phyloP scores from a whole-genome alignment of 179 eudicot genomes.

The Sideroxylon spinosum region DNA sequence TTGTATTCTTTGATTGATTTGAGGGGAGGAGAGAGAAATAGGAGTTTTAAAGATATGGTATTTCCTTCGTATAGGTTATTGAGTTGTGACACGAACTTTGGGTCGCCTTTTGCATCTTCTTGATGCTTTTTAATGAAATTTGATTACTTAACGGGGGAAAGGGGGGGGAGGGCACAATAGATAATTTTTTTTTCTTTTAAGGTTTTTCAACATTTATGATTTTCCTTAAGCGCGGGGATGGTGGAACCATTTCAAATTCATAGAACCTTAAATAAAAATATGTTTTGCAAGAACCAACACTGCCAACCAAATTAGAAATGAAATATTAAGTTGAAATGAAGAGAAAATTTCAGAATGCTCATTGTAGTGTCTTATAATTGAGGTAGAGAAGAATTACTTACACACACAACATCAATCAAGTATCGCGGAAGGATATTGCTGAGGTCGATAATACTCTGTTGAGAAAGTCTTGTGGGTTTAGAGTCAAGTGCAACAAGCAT shows the following conservation, averaged over 20 bases:
- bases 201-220: neutral
- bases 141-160: too few species aligned
- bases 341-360: neutral
- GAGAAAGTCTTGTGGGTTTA: constrained; percentile 56
- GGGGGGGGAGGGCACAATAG: too few species aligned
- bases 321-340: neutral
- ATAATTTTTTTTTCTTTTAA: too few species aligned
- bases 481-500: constrained; percentile 55
- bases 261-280: neutral
- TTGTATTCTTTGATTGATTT: too few species aligned
- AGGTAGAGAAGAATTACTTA: constrained; percentile 34
- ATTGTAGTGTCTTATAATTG: neutral
- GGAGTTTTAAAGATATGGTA: too few species aligned
- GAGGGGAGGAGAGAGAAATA: too few species aligned
- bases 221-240: neutral
- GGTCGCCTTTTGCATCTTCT: too few species aligned
- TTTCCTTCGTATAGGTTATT: too few species aligned
- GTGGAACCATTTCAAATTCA: neutral
- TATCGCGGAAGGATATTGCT: constrained; percentile 52
- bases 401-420: constrained; percentile 55
- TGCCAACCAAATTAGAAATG: neutral
- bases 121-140: too few species aligned
- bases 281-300: neutral
- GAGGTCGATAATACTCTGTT: constrained; percentile 47
- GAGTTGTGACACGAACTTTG: too few species aligned